Conservation (phyloP, 208 protist genomes). For the Angomonas deanei region DNA sequence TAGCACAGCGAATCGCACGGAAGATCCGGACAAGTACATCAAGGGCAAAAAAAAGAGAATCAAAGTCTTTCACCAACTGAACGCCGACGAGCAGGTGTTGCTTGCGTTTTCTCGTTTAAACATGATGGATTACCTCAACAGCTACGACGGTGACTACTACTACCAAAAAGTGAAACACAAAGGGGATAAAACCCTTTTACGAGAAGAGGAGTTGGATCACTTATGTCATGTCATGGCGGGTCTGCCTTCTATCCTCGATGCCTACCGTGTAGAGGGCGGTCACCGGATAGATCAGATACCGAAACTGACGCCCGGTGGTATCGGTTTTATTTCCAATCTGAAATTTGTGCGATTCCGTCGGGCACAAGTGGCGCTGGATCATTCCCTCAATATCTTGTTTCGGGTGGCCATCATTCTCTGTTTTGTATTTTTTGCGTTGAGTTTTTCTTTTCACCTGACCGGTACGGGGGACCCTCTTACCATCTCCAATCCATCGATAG, state of each 20-base stretch:
- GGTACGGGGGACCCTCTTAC: neutral
- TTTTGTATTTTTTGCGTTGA: neutral
- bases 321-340: neutral
- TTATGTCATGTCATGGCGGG: neutral
- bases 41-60: neutral
- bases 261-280: neutral
- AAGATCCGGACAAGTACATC: neutral
- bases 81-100: neutral
- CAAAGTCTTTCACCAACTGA: neutral
- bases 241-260: neutral
- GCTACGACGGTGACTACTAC: neutral
- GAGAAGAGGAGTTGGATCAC: neutral
- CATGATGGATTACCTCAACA: neutral
- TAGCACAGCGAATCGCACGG: too few species aligned
- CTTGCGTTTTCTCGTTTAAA: neutral
- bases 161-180: too few species aligned
- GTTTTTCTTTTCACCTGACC: neutral
- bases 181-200: too few species aligned
- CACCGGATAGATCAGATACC: neutral
- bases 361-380: neutral
- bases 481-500: neutral
- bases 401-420: neutral
- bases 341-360: neutral
- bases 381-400: neutral
- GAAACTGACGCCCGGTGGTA: neutral